Evolutionary conservation across 495 filamentous ascomycete species (phyloP).

Genomic region (Thermothielavioides terrestris): DNA sequence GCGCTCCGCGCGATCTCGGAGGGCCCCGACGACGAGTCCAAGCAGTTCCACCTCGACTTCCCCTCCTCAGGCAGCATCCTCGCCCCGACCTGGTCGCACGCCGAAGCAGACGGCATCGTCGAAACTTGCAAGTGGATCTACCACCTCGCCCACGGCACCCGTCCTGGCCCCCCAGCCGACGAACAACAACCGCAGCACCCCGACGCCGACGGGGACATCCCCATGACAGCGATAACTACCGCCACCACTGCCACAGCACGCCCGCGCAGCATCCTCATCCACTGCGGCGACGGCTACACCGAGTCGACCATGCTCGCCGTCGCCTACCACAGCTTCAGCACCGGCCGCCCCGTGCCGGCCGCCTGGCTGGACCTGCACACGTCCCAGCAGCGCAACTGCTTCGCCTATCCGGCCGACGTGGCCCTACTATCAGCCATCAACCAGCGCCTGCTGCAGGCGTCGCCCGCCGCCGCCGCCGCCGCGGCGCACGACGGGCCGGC

Average conservation of each 20-base stretch:
- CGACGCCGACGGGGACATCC: slow-evolving; percentile 42
- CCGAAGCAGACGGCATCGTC: slow-evolving; percentile 73
- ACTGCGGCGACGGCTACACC: slow-evolving; percentile 94
- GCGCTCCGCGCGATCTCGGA: slow-evolving; percentile 41
- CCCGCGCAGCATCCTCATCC: slow-evolving; percentile 66
- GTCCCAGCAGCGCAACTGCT: slow-evolving; percentile 80
- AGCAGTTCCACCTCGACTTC: slow-evolving; percentile 61
- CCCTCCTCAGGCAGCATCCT: slow-evolving; percentile 87
- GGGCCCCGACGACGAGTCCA: slow-evolving; percentile 27
- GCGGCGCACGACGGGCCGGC: neutral
- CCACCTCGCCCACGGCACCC: slow-evolving; percentile 56
- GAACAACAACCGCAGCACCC: neutral
- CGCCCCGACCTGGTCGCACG: slow-evolving; percentile 67
- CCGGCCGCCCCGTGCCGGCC: slow-evolving; percentile 66
- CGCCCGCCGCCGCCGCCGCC: slow-evolving; percentile 28
- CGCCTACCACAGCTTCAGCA: slow-evolving; percentile 85
- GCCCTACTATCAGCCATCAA: slow-evolving; percentile 67
- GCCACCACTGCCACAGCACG: slow-evolving; percentile 18
- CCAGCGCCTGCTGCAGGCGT: slow-evolving; percentile 53
- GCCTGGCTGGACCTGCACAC: slow-evolving; percentile 85
- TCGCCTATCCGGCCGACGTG: slow-evolving; percentile 87
- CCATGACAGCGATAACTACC: slow-evolving; percentile 19
- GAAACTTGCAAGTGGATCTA: slow-evolving; percentile 86
- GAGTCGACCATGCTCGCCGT: slow-evolving; percentile 81
- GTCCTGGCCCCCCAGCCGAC: slow-evolving; percentile 31